phyloP scores from a whole-genome alignment of 768 basidiomycete genomes.

The Lactarius psammicola region DNA sequence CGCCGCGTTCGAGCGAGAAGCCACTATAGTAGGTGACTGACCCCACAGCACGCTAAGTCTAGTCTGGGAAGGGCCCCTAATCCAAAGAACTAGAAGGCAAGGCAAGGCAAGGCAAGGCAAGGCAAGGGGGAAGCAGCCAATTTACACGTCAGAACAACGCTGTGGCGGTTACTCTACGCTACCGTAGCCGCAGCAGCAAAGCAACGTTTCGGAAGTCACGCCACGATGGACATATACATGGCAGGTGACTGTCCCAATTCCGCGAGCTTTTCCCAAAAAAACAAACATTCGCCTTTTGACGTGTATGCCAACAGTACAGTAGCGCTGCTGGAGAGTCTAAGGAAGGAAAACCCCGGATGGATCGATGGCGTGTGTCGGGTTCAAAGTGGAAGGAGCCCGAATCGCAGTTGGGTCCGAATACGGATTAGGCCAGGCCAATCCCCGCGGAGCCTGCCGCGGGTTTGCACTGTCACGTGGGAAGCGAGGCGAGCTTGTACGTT shows the following conservation, averaged over 20 bases:
- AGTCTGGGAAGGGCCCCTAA: neutral
- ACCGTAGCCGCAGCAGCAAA: neutral
- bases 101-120: too few relatives aligned
- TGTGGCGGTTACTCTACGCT: neutral
- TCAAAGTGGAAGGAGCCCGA: neutral
- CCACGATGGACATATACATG: neutral
- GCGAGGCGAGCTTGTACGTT: neutral
- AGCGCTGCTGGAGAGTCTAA: neutral
- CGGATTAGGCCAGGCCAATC: neutral
- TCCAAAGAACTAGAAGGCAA: neutral
- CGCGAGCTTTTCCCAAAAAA: constrained; percentile 6
- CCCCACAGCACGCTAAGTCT: neutral
- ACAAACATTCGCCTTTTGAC: neutral
- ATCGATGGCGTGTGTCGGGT: neutral
- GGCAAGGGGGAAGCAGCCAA: too few relatives aligned
- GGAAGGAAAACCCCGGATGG: neutral
- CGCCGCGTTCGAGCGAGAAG: neutral
- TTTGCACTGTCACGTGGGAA: neutral
- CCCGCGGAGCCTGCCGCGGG: neutral
- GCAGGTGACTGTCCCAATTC: neutral
- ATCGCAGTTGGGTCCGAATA: neutral
- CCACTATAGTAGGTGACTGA: neutral
- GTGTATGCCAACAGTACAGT: neutral
- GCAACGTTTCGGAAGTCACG: neutral
- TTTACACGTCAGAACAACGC: neutral